phyloP scores from a whole-genome alignment of 345 rosid species.

The Ailanthus altissimus region DNA sequence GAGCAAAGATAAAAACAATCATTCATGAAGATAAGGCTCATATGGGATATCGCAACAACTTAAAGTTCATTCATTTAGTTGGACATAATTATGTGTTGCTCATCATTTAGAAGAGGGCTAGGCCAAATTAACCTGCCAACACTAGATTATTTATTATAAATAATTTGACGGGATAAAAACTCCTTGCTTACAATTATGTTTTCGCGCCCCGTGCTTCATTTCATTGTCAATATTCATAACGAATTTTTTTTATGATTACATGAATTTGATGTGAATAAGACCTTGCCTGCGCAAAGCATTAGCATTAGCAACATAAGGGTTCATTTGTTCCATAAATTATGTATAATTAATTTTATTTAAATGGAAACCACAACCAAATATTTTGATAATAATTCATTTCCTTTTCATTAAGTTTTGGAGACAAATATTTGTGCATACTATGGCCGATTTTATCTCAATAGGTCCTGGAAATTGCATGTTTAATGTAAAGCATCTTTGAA shows the following conservation, averaged over 20 bases:
- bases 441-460: too few relatives aligned
- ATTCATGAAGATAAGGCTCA: constrained; percentile 14
- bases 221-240: not conserved
- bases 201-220: not conserved
- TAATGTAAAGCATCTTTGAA: too few relatives aligned
- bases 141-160: not conserved
- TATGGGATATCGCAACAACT: not conserved
- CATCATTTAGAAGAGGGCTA: not conserved
- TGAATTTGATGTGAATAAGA: not conserved
- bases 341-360: too few relatives aligned
- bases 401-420: too few relatives aligned
- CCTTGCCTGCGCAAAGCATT: not conserved
- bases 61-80: not conserved
- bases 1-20: not conserved
- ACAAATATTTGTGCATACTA: too few relatives aligned
- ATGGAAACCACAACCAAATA: too few relatives aligned
- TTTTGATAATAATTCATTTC: too few relatives aligned
- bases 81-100: constrained; percentile 19
- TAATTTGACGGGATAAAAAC: not conserved
- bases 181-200: not conserved
- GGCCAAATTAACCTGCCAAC: not conserved
- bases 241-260: not conserved
- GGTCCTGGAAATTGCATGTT: too few relatives aligned
- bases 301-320: not conserved
- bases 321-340: too few relatives aligned